Percentiles rank a stretch among this genome's conserved stretches.
Conservation (phyloP, 306 rosid genomes). For the Cyclanthera cordifolia region DNA sequence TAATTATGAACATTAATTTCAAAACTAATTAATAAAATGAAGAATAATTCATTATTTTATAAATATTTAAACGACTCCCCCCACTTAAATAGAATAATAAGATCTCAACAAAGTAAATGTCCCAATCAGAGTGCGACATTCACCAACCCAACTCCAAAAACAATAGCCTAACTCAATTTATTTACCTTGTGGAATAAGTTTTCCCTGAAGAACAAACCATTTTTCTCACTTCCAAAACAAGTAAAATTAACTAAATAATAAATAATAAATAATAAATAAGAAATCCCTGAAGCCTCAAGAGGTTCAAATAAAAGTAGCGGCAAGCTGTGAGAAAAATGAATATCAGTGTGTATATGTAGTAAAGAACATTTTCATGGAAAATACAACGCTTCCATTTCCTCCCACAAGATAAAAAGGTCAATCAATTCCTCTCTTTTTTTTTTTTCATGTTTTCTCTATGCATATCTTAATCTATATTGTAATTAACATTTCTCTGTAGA, state of each 20-base stretch:
- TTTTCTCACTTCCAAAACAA: background rate
- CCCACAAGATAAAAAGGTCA: background rate
- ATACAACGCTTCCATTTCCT: background rate
- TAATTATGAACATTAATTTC: no score
- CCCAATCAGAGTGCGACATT: background rate
- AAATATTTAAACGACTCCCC: no score
- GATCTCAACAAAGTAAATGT: no score
- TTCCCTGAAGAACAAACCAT: background rate
- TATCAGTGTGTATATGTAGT: background rate
- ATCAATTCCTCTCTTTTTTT: background rate
- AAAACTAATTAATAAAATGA: no score
- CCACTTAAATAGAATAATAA: no score
- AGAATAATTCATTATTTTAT: no score
- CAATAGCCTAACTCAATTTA: background rate
- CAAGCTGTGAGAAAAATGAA: background rate
- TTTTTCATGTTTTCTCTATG: background rate
- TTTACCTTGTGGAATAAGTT: background rate
- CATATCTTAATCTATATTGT: background rate
- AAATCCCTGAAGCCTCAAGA: background rate
- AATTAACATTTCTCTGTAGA: background rate
- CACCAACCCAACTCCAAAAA: slow-evolving; percentile 4
- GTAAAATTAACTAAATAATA: background rate
- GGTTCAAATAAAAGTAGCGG: background rate
- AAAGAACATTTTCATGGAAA: background rate
- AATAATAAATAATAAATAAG: background rate